Evolutionary conservation across 805 yeast species (phyloP), one percentile per base, ranked within the genome.

Genomic region (Zygosaccharomyces gambellarensis): DNA sequence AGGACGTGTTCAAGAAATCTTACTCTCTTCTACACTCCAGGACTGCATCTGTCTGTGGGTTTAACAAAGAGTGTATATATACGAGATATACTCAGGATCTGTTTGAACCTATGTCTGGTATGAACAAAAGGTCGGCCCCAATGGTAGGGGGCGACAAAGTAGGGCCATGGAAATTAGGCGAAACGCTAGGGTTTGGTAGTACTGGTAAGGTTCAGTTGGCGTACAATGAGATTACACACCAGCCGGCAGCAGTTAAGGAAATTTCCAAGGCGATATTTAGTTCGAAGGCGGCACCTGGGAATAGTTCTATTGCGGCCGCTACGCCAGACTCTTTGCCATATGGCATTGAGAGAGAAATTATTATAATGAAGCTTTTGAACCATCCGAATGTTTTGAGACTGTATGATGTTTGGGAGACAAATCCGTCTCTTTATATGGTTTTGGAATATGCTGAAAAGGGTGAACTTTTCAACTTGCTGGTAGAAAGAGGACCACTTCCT

Each of bases 361-460:
- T 87, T 59, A 87, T 87, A 52, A 87, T 87, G 95, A 87, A 87
- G 65, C 72, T 87, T 50, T 75, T 87, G 38, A 80, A 84, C 31
- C 94, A 87, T 66, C 84, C 86, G 28, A 85, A 87, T 64, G 87
- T 87, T 40, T 76, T 87, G 78, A 82, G 88, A 12, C 71, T 87
- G 36, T 86, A 83, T 60, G 95, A 87, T 57, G 95, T 87, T 39
- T 87, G 95, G 95, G 95, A 87, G 67, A 87, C 87, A 52, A 85
- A 84, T 59, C 82, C 85, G 50, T 90, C 86, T 54, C 69, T 87
- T 38, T 92, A 92, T 63, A 78, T 94, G 58, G 95, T 94, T 6
- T 71, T 94, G 49, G 99, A 94, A 70, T 94, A 94, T 70, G 90
- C 95, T 43, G 97, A 94, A 70, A 97, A 97, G 47, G 99, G 99